These are phyloP conservation scores for Fusarium odoratissimum DNA, from an alignment of 2,329 filamentous ascomycete genomes.

Conservation along the genomic window DNA sequence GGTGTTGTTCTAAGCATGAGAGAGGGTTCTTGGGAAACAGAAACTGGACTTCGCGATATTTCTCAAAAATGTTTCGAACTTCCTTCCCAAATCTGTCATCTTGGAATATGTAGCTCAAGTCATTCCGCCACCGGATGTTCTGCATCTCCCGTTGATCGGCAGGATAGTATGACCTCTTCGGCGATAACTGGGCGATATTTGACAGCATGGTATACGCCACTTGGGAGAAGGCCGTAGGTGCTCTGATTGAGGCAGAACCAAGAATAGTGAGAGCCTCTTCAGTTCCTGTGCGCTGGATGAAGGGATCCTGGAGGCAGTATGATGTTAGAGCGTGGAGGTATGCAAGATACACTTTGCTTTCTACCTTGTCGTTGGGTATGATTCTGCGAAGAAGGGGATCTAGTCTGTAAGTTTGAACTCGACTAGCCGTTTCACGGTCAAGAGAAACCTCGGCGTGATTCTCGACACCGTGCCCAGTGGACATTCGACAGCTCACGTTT, in stretches of 20 bases:
- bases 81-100: slow-evolving; percentile 53
- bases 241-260: slow-evolving; percentile 59
- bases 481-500: neutral
- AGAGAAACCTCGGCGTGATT: slow-evolving; percentile 54
- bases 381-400: slow-evolving; percentile 63
- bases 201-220: neutral
- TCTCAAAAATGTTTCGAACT: neutral
- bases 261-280: slow-evolving; percentile 65
- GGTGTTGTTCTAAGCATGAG: accelerated
- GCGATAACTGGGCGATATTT: slow-evolving; percentile 2
- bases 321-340: slow-evolving; percentile 68
- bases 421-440: slow-evolving; percentile 12
- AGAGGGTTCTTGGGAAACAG: slow-evolving; percentile 8
- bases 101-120: slow-evolving; percentile 57
- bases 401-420: slow-evolving; percentile 59
- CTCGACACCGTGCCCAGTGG: accelerated
- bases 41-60: slow-evolving; percentile 12
- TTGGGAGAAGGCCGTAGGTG: neutral
- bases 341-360: slow-evolving; percentile 62
- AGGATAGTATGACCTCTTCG: slow-evolving; percentile 60
- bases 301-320: slow-evolving; percentile 60
- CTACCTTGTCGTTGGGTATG: slow-evolving; percentile 60
- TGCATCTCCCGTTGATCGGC: slow-evolving; percentile 57
- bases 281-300: slow-evolving; percentile 63
- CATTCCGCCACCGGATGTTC: slow-evolving; percentile 54